phyloP scores from a whole-genome alignment of 148 eudicot genomes.

The Rhododendron simsii region DNA sequence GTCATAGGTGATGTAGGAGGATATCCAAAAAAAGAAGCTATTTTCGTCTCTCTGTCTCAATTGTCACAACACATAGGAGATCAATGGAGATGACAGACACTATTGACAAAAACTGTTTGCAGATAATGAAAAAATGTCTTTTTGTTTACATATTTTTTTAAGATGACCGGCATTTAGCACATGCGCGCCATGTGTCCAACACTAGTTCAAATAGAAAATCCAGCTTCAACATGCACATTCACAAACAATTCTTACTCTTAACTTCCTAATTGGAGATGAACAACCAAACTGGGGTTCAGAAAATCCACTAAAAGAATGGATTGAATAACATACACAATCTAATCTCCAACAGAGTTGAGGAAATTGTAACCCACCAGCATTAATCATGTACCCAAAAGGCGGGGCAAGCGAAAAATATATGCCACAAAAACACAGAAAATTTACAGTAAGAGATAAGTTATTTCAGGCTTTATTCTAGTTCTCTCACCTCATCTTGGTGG shows the following conservation, averaged over 20 bases:
- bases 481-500: conserved; percentile 88
- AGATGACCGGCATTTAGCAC: background rate
- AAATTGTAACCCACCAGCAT: background rate
- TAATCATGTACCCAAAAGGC: background rate
- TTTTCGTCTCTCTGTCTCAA: background rate
- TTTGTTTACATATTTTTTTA: background rate
- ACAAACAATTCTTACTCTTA: background rate
- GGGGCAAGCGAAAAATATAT: background rate
- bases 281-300: background rate
- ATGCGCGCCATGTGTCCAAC: background rate
- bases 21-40: background rate
- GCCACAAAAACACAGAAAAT: background rate
- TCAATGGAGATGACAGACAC: background rate
- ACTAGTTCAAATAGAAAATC: background rate
- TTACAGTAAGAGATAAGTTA: background rate
- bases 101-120: background rate
- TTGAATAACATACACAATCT: background rate
- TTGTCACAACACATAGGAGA: background rate
- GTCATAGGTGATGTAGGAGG: background rate
- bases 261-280: background rate
- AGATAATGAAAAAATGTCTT: background rate
- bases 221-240: background rate
- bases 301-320: background rate
- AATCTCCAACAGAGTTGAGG: background rate
- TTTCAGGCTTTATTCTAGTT: background rate